phyloP scores from a whole-genome alignment of 2,329 filamentous ascomycete genomes.

The Alternaria sp. region DNA sequence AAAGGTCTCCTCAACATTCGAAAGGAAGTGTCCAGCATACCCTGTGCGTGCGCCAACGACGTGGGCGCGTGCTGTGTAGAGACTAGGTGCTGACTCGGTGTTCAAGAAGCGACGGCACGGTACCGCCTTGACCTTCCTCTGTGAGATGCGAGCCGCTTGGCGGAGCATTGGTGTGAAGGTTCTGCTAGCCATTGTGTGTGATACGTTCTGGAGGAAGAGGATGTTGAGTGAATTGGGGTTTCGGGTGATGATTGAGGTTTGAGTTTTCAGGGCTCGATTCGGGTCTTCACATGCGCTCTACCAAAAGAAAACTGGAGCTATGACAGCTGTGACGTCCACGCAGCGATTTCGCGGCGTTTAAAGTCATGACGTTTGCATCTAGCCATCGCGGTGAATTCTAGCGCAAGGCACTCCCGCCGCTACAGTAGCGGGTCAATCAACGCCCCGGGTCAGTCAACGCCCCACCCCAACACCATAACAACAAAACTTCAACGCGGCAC shows the following conservation, averaged over 20 bases:
- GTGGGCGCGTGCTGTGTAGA: slow-evolving; percentile 53
- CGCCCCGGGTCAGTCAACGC: no score
- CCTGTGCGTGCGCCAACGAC: slow-evolving; percentile 53
- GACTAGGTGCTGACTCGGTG: slow-evolving; percentile 52
- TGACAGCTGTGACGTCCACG: slow-evolving; percentile 13
- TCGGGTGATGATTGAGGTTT: neutral
- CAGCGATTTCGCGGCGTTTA: neutral
- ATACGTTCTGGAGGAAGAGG: neutral
- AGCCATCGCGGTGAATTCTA: slow-evolving; percentile 6
- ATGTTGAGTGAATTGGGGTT: neutral
- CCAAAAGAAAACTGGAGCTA: slow-evolving; percentile 3
- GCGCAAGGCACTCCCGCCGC: slow-evolving; percentile 26
- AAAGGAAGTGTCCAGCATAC: slow-evolving; percentile 8
- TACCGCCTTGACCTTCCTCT: slow-evolving; percentile 2
- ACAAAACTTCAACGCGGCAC: no score
- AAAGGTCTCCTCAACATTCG: neutral
- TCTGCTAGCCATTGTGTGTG: slow-evolving; percentile 26
- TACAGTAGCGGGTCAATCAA: no score
- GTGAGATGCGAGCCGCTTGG: slow-evolving; percentile 21
- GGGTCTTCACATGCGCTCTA: neutral
- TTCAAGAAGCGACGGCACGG: slow-evolving; percentile 47
- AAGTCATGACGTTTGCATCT: slow-evolving; percentile 25
- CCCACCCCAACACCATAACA: no score
- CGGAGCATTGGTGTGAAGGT: slow-evolving; percentile 26
- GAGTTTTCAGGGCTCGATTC: neutral